Base-by-base conservation (phyloP, 108 stramenopile genomes). In the Mediolabrus comicus region DNA sequence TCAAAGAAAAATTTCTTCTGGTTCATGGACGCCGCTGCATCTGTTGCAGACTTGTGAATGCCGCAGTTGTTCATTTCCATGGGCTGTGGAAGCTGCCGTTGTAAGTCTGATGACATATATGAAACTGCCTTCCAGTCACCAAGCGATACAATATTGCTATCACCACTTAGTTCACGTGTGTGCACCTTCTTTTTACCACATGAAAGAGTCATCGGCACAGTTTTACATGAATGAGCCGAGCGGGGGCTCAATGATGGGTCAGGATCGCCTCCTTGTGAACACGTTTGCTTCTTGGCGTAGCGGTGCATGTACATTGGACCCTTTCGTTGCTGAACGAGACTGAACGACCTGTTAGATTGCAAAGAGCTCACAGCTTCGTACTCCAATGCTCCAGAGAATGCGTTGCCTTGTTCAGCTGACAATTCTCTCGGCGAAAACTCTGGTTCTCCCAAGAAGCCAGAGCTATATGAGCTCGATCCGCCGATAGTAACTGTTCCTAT, bases 401-500 rank as follows among this genome's bases (percentile, higher is more conserved):
- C 14, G 65, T 32, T 7, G 34, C 4, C 53, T 51, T 52, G 7
- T 67, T 62, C 10, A 68, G 28, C 16, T 35, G 62, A 63, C 19
- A 30, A 35, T 36, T n/a, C n/a, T n/a, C n/a, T n/a, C n/a, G n/a
- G n/a, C n/a, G n/a, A n/a, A n/a, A n/a, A n/a, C n/a, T n/a, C n/a
- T n/a, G 62, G 68, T 57, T 41, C 65, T 3, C 36, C 53, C 33
- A 68, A 67, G 0, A 24, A 69, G 19, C 69, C 68, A 53, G 76
- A 70, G 14, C 76, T 61, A 26, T 43, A 59, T 10, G 76, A 77
- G 54, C 69, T 70, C 30, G 69, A 70, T 19, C 54, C 67, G 38
- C 75, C 67, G 14, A 77, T 77, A 17, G 76, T 70, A 8, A 77
- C 76, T 22, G 59, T 54, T 14, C 76, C 76, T 43, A 77, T 77